phyloP scores from a whole-genome alignment of 116 monocot genomes.

The Iris pallida region DNA sequence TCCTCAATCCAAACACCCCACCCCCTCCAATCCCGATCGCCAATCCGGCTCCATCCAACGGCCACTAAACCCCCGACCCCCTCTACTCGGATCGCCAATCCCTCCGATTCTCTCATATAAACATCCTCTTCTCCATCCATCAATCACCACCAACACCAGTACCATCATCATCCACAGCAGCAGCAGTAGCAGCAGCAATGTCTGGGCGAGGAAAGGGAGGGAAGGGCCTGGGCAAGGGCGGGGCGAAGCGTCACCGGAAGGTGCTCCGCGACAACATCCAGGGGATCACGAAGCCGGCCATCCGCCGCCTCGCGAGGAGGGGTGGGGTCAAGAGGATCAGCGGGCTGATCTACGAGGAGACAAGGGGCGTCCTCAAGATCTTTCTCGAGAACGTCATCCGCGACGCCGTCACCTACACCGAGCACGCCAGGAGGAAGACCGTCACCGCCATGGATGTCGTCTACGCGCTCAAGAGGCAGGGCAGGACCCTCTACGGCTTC shows the following conservation, averaged over 20 bases:
- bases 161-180: neutral
- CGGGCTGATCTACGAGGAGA: conserved; percentile 31
- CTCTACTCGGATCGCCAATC: no score
- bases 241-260: conserved; percentile 57
- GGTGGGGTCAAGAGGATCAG: conserved; percentile 33
- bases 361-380: conserved; percentile 48
- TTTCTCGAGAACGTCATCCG: conserved; percentile 75
- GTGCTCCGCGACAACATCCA: conserved; percentile 52
- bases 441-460: conserved; percentile 92
- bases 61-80: no score
- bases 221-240: conserved; percentile 53
- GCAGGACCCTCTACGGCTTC: no score
- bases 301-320: conserved; percentile 50
- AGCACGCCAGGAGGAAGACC: conserved; percentile 64
- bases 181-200: neutral
- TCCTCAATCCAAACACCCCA: no score
- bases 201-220: conserved; percentile 18
- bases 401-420: conserved; percentile 66
- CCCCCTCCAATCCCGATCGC: no score
- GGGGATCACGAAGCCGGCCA: conserved; percentile 65
- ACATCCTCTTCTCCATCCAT: no score
- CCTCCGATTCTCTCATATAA: no score
- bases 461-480: neutral
- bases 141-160: no score
- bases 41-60: no score